A percentile compares a stretch with the other conserved stretches of the same genome.
These are phyloP conservation scores for Rhodamnia rubescens DNA, from an alignment of 345 rosid species.

Conservation along the genomic window DNA sequence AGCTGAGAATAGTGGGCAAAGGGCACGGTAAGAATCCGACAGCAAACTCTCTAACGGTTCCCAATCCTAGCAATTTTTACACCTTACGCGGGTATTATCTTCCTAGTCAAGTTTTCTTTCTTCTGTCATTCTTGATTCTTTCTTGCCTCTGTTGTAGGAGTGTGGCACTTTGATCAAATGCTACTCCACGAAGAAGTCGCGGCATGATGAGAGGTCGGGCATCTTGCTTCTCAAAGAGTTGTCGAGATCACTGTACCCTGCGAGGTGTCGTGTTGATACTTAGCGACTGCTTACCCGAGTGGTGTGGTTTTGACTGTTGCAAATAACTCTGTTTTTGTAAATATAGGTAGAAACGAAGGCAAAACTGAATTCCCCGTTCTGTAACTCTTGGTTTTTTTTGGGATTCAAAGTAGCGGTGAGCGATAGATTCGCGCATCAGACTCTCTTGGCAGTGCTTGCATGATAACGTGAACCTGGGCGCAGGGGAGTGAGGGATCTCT, in stretches of 20 bases:
- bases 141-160: constrained; percentile 24
- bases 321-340: neutral
- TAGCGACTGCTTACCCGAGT: neutral
- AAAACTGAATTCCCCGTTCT: neutral
- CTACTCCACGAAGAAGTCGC: constrained; percentile 29
- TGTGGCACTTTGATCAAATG: constrained; percentile 64
- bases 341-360: neutral
- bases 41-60: neutral
- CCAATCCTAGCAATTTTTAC: neutral
- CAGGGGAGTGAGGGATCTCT: neutral
- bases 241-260: neutral
- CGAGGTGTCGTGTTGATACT: neutral
- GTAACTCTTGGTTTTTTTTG: neutral
- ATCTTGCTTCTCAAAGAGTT: neutral
- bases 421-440: neutral
- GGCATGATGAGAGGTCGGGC: neutral
- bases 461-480: neutral
- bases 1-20: constrained; percentile 35
- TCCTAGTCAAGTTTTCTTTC: neutral
- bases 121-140: neutral
- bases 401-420: neutral
- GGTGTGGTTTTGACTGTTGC: neutral
- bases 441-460: neutral
- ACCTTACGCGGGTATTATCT: neutral
- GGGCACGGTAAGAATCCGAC: constrained; percentile 30